phyloP scores from a whole-genome alignment of 768 basidiomycete species.

The Grammothele lineata region DNA sequence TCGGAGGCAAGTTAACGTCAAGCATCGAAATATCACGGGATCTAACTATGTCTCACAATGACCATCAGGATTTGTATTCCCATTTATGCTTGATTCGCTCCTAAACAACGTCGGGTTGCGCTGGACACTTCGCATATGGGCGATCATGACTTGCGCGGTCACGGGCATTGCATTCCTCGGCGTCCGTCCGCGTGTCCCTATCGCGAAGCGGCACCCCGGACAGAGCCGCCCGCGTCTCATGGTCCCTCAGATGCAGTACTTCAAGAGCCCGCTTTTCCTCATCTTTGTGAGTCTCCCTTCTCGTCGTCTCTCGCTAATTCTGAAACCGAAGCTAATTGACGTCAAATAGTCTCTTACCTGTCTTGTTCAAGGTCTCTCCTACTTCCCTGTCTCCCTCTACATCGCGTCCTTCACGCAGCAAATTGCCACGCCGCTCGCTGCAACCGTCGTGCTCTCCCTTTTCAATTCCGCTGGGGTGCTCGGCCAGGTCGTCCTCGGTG shows the following conservation, averaged over 20 bases:
- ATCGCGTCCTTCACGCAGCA: constrained; percentile 21
- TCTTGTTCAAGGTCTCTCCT: constrained; percentile 22
- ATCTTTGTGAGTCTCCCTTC: constrained; percentile 13
- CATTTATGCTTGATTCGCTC: constrained; percentile 18
- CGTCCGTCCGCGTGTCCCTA: constrained; percentile 19
- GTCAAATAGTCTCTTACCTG: constrained; percentile 12
- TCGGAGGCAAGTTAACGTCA: constrained; percentile 7
- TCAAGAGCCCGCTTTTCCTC: constrained; percentile 18
- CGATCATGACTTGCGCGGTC: constrained; percentile 12
- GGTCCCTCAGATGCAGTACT: constrained; percentile 16
- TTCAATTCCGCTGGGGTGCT: constrained; percentile 22
- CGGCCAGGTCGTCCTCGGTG: constrained; percentile 21
- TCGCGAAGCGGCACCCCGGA: constrained; percentile 11
- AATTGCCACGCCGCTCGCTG: constrained; percentile 18
- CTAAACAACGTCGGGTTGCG: constrained; percentile 15
- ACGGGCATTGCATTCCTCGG: constrained; percentile 16
- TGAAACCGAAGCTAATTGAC: neutral
- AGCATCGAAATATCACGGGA: neutral
- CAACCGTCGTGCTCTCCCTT: constrained; percentile 20
- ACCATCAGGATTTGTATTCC: constrained; percentile 22
- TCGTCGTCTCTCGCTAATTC: too few relatives aligned
- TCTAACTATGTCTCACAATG: neutral
- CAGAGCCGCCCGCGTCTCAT: constrained; percentile 14
- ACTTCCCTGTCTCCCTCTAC: constrained; percentile 25
- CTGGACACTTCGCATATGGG: constrained; percentile 21